These are phyloP conservation scores for Symbiotaphrina buchneri DNA, from an alignment of 495 filamentous ascomycete genomes.

Conservation along the genomic window DNA sequence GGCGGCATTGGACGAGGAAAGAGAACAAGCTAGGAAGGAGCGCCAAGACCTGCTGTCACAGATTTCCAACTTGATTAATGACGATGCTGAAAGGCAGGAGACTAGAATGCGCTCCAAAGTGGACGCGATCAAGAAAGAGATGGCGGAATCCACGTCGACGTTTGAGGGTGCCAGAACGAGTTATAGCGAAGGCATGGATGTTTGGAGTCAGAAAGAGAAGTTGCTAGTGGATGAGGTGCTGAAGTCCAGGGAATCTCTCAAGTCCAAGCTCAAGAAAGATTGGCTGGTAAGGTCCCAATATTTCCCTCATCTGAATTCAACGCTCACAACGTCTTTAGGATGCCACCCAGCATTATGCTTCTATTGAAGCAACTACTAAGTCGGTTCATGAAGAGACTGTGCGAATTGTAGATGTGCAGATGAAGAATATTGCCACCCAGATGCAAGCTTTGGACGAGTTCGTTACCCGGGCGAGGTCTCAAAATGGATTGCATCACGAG, in stretches of 20 bases:
- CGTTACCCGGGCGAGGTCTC: conserved; percentile 57
- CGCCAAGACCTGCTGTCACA: conserved; percentile 50
- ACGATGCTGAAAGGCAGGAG: conserved; percentile 50
- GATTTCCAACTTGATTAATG: conserved; percentile 50
- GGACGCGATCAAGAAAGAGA: conserved; percentile 31
- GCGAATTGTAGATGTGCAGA: conserved; percentile 73
- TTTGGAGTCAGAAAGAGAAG: conserved; percentile 48
- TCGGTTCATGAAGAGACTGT: conserved; percentile 86
- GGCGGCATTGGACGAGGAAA: conserved; percentile 53
- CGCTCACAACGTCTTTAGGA: conserved; percentile 22
- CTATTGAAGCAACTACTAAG: conserved; percentile 60
- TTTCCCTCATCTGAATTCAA: too few species aligned
- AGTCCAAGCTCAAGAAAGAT: conserved; percentile 64
- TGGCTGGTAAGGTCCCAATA: conserved; percentile 60
- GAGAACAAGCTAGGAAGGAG: conserved; percentile 46
- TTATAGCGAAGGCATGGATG: conserved; percentile 50
- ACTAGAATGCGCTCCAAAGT: conserved; percentile 42
- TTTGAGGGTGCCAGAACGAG: conserved; percentile 38
- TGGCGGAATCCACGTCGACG: conserved; percentile 32
- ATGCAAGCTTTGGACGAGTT: conserved; percentile 82
- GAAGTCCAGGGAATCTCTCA: conserved; percentile 51
- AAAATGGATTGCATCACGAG: conserved; percentile 56
- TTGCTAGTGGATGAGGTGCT: conserved; percentile 45
- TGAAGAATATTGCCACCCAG: conserved; percentile 63
- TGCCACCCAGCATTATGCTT: conserved; percentile 56